Base-by-base conservation (phyloP, 306 rosid genomes). In the Casuarina equisetifolia region DNA sequence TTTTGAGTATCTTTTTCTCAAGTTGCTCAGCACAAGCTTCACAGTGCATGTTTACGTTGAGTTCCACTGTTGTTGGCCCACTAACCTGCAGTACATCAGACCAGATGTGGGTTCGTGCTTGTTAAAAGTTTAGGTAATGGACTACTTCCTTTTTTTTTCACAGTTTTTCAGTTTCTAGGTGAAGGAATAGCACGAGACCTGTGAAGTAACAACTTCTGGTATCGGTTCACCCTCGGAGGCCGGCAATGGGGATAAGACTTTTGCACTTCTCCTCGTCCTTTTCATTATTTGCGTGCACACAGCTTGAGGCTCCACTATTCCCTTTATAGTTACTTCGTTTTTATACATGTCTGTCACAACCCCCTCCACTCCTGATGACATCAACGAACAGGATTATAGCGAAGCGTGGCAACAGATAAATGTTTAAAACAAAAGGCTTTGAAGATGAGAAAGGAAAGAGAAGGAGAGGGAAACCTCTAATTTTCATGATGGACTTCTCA, bases 21-120 rank as follows among this genome's bases (percentile, higher is more conserved):
- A 94, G 94, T 80, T 94, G 96, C 78, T 85, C 85, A 72, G 98
- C 98, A 86, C 98, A 94, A 16, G 98, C 96, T 80, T 89, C 96
- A 82, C 98, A 94, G 76, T 94, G 98, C 98, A 94, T 92, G 87
- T 92, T 92, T 50, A 94, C 93, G 78, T 84, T 85, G 76, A 94
- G 96, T 79, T 94, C 98, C 86, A 94, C 94, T 4, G 91, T 86
- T 64, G 77, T 85, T 64, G 85, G 82, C 72, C 87, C 97, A 83
- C 85, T 78, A 54, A 88, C 98, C 98, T 94, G 84, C 7, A 87
- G 49, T 50, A 78, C 13, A 70, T 73, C 68, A 9, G 44, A 12
- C 72, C 45, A 85, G 20, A 67, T 20, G 7, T 45, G 48, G 35
- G 39, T 69, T 42, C 42, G 11, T 20, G 11, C n/a, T 45, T 19